These are phyloP conservation scores for Fusarium guadeloupense DNA, from an alignment of 2,329 filamentous ascomycete genomes.

Conservation along the genomic window DNA sequence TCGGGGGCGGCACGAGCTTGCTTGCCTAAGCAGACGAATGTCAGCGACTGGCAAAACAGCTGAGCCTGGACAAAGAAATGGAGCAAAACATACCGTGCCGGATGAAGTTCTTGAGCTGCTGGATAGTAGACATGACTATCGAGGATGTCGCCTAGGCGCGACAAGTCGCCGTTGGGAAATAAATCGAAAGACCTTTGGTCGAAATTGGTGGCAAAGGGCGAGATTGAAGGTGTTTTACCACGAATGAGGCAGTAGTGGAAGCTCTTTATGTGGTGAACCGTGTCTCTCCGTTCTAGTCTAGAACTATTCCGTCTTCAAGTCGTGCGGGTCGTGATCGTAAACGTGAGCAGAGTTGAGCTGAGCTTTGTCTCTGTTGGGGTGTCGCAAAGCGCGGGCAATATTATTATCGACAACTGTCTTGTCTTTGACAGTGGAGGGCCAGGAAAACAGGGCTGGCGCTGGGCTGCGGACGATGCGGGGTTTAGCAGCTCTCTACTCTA, in stretches of 20 bases:
- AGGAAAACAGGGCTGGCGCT: conserved; percentile 24
- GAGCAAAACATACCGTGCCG: conserved; percentile 73
- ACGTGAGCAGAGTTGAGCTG: conserved; percentile 12
- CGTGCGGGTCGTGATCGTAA: conserved; percentile 32
- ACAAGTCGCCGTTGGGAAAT: conserved; percentile 33
- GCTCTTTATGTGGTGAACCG: conserved; percentile 1
- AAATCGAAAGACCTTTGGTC: conserved; percentile 10
- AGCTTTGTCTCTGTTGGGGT: conserved; percentile 1
- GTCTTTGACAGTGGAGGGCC: conserved; percentile 4
- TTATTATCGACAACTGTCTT: conserved; percentile 7
- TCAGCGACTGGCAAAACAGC: conserved; percentile 14
- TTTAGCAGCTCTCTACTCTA: conserved; percentile 38
- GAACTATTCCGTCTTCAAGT: conserved; percentile 18
- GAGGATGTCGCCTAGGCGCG: conserved; percentile 39
- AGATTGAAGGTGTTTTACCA: conserved; percentile 2
- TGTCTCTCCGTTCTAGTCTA: conserved; percentile 13
- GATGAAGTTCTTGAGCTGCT: conserved; percentile 98
- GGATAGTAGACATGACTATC: conserved; percentile 74
- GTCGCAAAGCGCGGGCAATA: conserved; percentile 32
- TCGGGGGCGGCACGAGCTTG: conserved; percentile 76
- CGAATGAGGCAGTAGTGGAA: background rate
- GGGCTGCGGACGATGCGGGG: conserved; percentile 36
- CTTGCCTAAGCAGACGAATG: conserved; percentile 67
- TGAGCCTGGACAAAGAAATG: background rate
- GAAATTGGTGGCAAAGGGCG: conserved; percentile 4